These are phyloP conservation scores for Pulveroboletus sp. DNA, from an alignment of 768 basidiomycete genomes.

Conservation along the genomic window DNA sequence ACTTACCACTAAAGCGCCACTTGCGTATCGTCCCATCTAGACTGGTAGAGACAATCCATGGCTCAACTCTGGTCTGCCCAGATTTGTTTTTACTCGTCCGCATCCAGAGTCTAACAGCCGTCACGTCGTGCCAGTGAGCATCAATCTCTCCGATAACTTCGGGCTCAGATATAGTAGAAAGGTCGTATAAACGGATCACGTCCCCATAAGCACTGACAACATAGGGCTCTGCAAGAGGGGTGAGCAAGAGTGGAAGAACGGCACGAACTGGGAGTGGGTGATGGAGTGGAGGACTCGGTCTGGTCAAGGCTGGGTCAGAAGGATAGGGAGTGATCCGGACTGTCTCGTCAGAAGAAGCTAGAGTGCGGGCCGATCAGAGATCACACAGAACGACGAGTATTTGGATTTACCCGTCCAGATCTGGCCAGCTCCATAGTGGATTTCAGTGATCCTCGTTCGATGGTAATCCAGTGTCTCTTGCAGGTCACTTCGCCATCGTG, in stretches of 20 bases:
- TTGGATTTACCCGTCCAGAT: conserved; percentile 76
- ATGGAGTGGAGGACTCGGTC: conserved; percentile 45
- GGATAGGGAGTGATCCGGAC: conserved; percentile 57
- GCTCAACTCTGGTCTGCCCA: conserved; percentile 51
- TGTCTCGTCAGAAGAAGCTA: conserved; percentile 89
- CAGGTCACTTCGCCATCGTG: conserved; percentile 49
- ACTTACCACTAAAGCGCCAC: conserved; percentile 70
- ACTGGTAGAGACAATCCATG: conserved; percentile 80
- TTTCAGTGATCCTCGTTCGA: conserved; percentile 77
- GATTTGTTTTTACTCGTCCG: conserved; percentile 43
- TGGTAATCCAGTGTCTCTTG: conserved; percentile 63
- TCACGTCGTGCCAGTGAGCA: conserved; percentile 90
- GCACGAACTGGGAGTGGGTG: conserved; percentile 68
- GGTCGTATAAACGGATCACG: conserved; percentile 72
- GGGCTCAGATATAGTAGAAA: conserved; percentile 61
- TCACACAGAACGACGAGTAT: neutral
- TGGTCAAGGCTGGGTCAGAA: conserved; percentile 26
- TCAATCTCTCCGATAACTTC: conserved; percentile 72
- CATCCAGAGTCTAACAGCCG: conserved; percentile 68
- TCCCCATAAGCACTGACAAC: conserved; percentile 83
- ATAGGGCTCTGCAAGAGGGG: conserved; percentile 65
- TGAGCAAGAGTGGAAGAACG: conserved; percentile 62
- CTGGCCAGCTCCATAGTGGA: conserved; percentile 60
- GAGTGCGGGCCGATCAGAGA: conserved; percentile 1
- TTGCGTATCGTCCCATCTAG: conserved; percentile 84